These are phyloP conservation scores for Hypoxylon lienhwacheense DNA, from an alignment of 495 filamentous ascomycete genomes.

Conservation along the genomic window DNA sequence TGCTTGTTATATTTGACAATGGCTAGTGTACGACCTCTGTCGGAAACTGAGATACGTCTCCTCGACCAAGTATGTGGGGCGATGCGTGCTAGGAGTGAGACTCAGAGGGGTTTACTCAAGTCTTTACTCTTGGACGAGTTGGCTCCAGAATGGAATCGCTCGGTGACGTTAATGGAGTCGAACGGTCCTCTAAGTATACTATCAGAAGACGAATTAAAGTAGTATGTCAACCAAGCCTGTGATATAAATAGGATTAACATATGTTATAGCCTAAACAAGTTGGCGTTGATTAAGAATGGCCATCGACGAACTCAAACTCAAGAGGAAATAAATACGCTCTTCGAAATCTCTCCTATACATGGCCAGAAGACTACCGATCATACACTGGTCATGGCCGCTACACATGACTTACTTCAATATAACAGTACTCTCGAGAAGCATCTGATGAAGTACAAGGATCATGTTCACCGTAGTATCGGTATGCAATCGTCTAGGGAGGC, in stretches of 20 bases:
- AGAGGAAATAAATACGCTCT: conserved; percentile 2
- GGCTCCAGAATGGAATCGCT: conserved; percentile 16
- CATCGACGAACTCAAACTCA: neutral
- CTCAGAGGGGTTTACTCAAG: conserved; percentile 15
- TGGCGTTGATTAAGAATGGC: neutral
- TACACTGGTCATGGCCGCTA: conserved; percentile 1
- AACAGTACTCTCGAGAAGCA: conserved; percentile 26
- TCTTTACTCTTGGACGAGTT: conserved; percentile 18
- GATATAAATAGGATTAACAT: neutral
- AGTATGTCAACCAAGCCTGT: conserved; percentile 8
- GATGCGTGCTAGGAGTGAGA: conserved; percentile 10
- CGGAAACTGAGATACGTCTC: conserved; percentile 26
- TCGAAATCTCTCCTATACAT: neutral
- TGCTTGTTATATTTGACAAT: conserved; percentile 4
- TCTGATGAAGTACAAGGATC: conserved; percentile 23
- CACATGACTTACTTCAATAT: conserved; percentile 25
- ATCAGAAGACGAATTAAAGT: conserved; percentile 27
- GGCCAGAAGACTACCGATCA: conserved; percentile 14
- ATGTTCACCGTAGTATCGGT: conserved; percentile 13
- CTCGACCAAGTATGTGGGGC: conserved; percentile 23
- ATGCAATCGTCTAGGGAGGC: neutral
- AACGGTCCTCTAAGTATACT: conserved; percentile 20
- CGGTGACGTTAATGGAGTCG: conserved; percentile 20
- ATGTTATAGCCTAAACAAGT: conserved; percentile 3
- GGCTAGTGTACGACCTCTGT: conserved; percentile 7